Conservation (phyloP, 208 protist genomes). For the Plasmodiophora brassicae region DNA sequence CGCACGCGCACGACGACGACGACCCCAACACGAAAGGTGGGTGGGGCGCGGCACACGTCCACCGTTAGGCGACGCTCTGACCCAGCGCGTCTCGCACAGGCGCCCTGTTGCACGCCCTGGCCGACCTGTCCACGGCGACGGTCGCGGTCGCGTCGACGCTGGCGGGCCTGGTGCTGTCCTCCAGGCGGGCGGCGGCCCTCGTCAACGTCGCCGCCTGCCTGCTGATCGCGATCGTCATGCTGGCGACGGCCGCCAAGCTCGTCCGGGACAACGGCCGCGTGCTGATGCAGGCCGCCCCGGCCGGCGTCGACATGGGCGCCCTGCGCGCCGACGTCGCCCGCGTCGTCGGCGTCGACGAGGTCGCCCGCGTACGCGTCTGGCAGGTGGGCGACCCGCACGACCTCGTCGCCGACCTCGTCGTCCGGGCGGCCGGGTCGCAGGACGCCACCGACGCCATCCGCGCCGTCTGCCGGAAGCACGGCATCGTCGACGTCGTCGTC, state of each 20-base stretch:
- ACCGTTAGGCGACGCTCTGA: too few relatives aligned
- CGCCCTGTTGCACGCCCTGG: background rate
- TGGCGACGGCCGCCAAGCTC: background rate
- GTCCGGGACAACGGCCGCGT: background rate
- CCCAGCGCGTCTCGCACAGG: too few relatives aligned
- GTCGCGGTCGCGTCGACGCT: background rate
- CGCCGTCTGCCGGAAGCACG: too few relatives aligned
- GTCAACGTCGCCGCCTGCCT: background rate
- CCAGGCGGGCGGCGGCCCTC: background rate
- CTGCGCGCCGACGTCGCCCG: background rate
- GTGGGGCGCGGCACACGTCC: too few relatives aligned
- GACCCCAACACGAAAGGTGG: too few relatives aligned
- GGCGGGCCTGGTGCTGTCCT: background rate
- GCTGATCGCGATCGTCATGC: background rate
- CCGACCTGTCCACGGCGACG: background rate
- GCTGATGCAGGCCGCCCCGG: background rate
- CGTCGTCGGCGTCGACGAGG: background rate
- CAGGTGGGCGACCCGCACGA: background rate
- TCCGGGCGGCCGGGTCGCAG: too few relatives aligned
- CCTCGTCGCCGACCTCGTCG: background rate
- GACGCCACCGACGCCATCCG: too few relatives aligned
- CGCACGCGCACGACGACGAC: background rate
- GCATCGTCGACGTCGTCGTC: too few relatives aligned
- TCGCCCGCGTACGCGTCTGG: background rate
- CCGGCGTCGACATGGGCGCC: background rate